Base-by-base conservation (phyloP, 225 moss, liverwort and hornwort genomes). In the Lunularia cruciata region DNA sequence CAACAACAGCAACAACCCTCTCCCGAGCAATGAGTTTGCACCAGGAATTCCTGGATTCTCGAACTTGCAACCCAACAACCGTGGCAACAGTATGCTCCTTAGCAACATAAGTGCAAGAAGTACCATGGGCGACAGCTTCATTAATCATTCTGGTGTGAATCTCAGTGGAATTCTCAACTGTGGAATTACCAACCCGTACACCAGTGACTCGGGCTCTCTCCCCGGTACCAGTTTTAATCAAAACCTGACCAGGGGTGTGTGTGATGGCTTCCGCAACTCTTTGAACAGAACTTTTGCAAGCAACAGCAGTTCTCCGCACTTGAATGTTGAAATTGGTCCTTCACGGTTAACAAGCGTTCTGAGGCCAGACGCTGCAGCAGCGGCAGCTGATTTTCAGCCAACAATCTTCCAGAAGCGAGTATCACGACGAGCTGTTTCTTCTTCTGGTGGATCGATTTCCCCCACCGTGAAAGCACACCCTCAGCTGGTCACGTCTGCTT, bases 321-420 rank as follows among this genome's bases (percentile, higher is more conserved):
- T 42, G 37, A 69, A 40, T 23, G 37, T 69, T 3, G 69, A 69
- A 27, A 56, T 20, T 20, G 40, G 56, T 19, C 40, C 55, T 8
- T 42, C 27, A 3, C 28, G 2, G 45, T 40, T 40, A 25, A 68
- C n/a, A 20, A 18, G 2, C 6, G 34, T 20, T 18, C 2, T 20
- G 19, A 60, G 60, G 20, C 35, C 60, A 3, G 34, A 60, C 37
- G 46, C 39, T 25, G 14, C 60, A 8, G 45, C 30, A 4, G 30
- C 63, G 22, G 12, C 16, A 11, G n/a, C 18, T 2, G 42, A 42
- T 28, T 55, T 26, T 27, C 78, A 80, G 63, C 89, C 81, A 34
- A 90, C 89, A 5, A 33, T 90, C 26, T 85, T 85, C 62, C 87
- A 87, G 72, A 90, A 87, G 72, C 81, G 89, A 22, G 79, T 83